Evolutionary conservation across 1,139 yeast species (phyloP).

Genomic region (Yamadazyma diddensiae): DNA sequence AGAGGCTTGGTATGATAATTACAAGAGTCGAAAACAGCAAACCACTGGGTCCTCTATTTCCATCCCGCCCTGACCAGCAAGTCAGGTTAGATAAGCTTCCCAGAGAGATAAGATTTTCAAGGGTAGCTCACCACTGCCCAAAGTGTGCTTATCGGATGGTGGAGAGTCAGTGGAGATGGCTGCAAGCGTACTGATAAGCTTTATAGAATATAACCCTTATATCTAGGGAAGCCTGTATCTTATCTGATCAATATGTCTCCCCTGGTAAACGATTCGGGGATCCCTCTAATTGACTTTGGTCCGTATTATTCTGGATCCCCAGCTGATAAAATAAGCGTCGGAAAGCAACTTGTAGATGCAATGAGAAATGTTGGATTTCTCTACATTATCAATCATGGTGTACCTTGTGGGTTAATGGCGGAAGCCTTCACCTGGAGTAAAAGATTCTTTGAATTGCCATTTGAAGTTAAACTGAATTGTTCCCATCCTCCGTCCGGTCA

Average conservation of each 20-base stretch:
- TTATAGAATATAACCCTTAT: too few relatives aligned
- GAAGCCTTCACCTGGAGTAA: conserved; percentile 14
- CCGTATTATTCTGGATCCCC: conserved; percentile 9
- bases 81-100: too few relatives aligned
- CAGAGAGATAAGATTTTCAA: too few relatives aligned
- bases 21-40: too few relatives aligned
- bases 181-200: too few relatives aligned
- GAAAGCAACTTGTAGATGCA: conserved; percentile 18
- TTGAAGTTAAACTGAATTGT: conserved; percentile 16
- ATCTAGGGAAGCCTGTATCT: neutral
- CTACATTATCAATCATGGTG: conserved; percentile 20
- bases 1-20: too few relatives aligned
- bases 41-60: too few relatives aligned
- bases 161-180: too few relatives aligned
- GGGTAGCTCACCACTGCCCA: too few relatives aligned
- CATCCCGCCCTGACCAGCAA: too few relatives aligned
- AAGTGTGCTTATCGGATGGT: too few relatives aligned
- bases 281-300: conserved; percentile 7
- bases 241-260: conserved; percentile 1
- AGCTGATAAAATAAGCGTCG: conserved; percentile 18
- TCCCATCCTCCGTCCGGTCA: conserved; percentile 15
- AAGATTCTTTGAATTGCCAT: conserved; percentile 18
- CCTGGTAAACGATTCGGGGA: neutral
- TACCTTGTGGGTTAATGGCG: conserved; percentile 15
- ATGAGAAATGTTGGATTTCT: conserved; percentile 23